A percentile compares a stretch with the other conserved stretches of the same genome.
Conservation (phyloP, 106 monocot species). For the Dioscorea alata region DNA sequence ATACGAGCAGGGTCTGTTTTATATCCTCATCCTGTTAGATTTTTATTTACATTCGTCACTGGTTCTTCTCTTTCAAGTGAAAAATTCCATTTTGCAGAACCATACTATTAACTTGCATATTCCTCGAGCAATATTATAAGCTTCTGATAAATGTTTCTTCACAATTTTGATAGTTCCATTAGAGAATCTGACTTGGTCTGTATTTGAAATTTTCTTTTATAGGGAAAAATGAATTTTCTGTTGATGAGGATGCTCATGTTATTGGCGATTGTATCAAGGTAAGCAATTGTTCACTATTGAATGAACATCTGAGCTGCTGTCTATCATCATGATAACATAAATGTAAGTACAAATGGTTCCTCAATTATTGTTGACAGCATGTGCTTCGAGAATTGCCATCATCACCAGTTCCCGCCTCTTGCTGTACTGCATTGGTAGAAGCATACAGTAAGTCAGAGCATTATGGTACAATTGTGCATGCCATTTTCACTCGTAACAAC, state of each 20-base stretch:
- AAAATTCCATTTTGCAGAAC: background rate
- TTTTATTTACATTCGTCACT: background rate
- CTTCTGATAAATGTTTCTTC: too few relatives aligned
- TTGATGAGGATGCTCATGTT: slow-evolving; percentile 96
- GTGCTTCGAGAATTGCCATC: slow-evolving; percentile 93
- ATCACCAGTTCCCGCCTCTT: slow-evolving; percentile 91
- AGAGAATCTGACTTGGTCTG: background rate
- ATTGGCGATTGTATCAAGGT: slow-evolving; percentile 99
- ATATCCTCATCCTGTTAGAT: background rate
- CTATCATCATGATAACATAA: too few relatives aligned
- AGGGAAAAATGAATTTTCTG: slow-evolving; percentile 83
- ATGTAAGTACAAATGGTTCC: slow-evolving; percentile 5
- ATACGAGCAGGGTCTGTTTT: slow-evolving; percentile 73
- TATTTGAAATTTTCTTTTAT: slow-evolving; percentile 6
- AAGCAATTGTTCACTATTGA: background rate
- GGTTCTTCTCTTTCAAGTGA: background rate
- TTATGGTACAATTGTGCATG: too few relatives aligned
- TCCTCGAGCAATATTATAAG: too few relatives aligned
- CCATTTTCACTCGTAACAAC: too few relatives aligned
- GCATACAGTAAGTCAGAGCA: slow-evolving; percentile 68
- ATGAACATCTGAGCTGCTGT: too few relatives aligned
- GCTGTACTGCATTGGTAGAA: slow-evolving; percentile 80
- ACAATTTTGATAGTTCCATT: background rate
- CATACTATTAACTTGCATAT: background rate
- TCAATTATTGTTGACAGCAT: slow-evolving; percentile 42